Base-by-base conservation (phyloP, 768 basidiomycete genomes). In the Suillus clintonianus region DNA sequence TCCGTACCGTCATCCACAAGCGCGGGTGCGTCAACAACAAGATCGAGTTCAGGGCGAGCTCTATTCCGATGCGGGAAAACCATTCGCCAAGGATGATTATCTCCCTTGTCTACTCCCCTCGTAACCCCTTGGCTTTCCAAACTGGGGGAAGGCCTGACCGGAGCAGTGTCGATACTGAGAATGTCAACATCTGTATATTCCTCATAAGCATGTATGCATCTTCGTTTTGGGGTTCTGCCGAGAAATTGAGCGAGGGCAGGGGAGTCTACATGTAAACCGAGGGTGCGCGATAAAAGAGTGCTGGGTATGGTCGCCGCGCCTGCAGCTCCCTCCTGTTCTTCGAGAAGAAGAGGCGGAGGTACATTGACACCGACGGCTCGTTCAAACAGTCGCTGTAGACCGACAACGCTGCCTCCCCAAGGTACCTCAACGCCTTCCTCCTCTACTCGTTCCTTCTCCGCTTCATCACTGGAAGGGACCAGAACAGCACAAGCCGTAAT, bases 191-290 rank as follows among this genome's bases (percentile, higher is more conserved):
- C 30, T 22, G 71, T 72, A 47, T 76, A 72, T 42, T 79, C 75
- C 56, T 70, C 71, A 42, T 77, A 71, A 11, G 75, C 75, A 39
- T 79, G 74, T 62, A 85, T 81, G 24, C 73, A 72, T 32, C 82
- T 78, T 54, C 77, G 77, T 68, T 77, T 80, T 0, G 80, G 75
- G 19, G 73, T 72, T 60, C 79, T 78, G 9, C 84, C 83, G 37
- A 85, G 78, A 68, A 85, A 85, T 6, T 77, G 81, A 14, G 83
- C 83, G 22, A 85, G 77, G 1, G 81, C 80, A 32, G 84, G 81
- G 9, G 83, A 80, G 61, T 85, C 84, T n/a, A 72, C 76, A 60
- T 86, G 83, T 65, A 81, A 74, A 30, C 85, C 83, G 13, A 85
- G 77, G 9, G 83, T 83, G 51, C 79, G 77, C 10, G 82, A 79